Percentiles rank a stretch among this genome's conserved stretches.
These are phyloP conservation scores for Beverwykella pulmonaria DNA, from an alignment of 495 filamentous ascomycete genomes.

Conservation along the genomic window DNA sequence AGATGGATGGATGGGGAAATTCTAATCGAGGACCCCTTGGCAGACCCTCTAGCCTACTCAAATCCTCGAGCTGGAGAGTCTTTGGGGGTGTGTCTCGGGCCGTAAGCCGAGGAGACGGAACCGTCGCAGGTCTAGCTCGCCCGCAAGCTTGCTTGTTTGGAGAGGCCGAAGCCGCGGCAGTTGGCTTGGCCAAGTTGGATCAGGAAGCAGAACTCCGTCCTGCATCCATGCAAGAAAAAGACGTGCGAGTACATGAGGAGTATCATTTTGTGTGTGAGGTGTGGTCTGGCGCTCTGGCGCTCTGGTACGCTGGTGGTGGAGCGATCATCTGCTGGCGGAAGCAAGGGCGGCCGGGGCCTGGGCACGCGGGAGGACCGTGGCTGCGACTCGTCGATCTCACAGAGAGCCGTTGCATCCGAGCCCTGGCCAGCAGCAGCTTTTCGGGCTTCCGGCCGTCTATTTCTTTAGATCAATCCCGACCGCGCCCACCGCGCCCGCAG, in stretches of 20 bases:
- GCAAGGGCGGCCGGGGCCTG: not conserved
- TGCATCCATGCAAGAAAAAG: not conserved
- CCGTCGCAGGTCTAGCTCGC: not conserved
- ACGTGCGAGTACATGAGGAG: no score
- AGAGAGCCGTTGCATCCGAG: constrained; percentile 5
- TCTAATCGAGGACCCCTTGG: not conserved
- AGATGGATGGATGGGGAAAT: not conserved
- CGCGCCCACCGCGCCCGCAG: constrained; percentile 4
- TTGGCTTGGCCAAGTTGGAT: constrained; percentile 7
- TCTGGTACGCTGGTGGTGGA: no score
- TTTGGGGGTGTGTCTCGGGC: not conserved
- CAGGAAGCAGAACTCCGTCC: constrained; percentile 4
- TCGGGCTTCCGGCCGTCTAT: constrained; percentile 13
- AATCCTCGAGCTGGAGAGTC: not conserved
- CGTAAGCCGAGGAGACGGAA: not conserved
- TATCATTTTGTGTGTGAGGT: not conserved
- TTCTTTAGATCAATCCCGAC: constrained; percentile 5
- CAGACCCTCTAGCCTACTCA: not conserved
- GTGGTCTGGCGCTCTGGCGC: no score
- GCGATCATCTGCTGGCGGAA: not conserved
- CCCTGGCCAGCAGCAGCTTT: constrained; percentile 1
- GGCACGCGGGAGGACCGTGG: not conserved
- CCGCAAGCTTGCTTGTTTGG: not conserved
- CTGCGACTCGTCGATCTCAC: not conserved
- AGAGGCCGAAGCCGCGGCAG: not conserved